A percentile compares a stretch with the other conserved stretches of the same genome.
Conservation (phyloP, 1,284 basidiomycete species). For the Cryptococcus sp. region DNA sequence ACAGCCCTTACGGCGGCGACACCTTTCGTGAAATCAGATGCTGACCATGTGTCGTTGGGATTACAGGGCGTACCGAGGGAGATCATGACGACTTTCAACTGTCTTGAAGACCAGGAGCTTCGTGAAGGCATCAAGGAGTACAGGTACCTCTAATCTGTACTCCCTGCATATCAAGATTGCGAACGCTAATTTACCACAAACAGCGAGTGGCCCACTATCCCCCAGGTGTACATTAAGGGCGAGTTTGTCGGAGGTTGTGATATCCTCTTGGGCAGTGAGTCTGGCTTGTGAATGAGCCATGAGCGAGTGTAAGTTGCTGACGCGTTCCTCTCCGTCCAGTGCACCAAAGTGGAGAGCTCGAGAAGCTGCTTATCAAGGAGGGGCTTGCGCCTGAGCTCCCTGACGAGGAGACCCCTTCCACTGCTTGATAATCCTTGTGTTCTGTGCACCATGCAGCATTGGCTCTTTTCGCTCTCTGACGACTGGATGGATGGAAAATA, state of each 20-base stretch:
- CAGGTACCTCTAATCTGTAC: constrained; percentile 68
- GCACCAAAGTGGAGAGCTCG: constrained; percentile 95
- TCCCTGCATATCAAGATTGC: not conserved
- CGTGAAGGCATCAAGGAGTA: constrained; percentile 84
- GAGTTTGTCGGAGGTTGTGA: constrained; percentile 98
- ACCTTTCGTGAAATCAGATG: not conserved
- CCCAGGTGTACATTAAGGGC: constrained; percentile 89
- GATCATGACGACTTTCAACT: constrained; percentile 84
- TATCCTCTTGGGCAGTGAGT: constrained; percentile 85
- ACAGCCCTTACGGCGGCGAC: not conserved
- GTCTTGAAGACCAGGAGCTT: constrained; percentile 75
- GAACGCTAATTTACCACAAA: constrained; percentile 11
- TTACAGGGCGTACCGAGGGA: constrained; percentile 69
- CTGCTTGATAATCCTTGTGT: not conserved
- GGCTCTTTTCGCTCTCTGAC: not conserved
- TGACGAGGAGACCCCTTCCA: constrained; percentile 23
- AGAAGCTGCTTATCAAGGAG: constrained; percentile 71
- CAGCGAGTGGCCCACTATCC: constrained; percentile 97
- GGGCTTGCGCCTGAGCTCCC: constrained; percentile 59
- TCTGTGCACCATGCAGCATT: not conserved
- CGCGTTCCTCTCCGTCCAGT: constrained; percentile 55
- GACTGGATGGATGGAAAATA: not conserved
- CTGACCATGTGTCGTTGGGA: constrained; percentile 37
- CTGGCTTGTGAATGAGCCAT: not conserved
- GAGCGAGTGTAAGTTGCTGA: not conserved